Base-by-base conservation (phyloP, 2,329 filamentous ascomycete genomes). In the Knufia fluminis region DNA sequence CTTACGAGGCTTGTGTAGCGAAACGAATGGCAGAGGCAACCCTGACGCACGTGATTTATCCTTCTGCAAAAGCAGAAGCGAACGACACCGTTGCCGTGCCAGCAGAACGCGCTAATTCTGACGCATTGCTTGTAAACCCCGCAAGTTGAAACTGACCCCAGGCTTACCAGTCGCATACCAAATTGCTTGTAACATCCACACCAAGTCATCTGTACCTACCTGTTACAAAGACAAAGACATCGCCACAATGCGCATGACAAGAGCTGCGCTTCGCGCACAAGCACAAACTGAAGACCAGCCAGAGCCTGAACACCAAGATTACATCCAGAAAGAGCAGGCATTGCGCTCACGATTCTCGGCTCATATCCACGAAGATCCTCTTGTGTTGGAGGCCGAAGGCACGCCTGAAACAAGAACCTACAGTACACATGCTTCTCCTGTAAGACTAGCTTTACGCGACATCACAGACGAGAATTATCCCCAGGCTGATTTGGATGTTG, bases 191-290 rank as follows among this genome's bases (percentile, higher is more conserved):
- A 20, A 36, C 41, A 28, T 17, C 7, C 16, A 26, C 14, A 40
- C 14, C 33, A 16, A 12, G n/a, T 7, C n/a, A 14, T 7, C 22
- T 23, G 46, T 19, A 31, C 7, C 6, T 17, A 36, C 33, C n/a
- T 36, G 33, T 17, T 40, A 16, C 35, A 22, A 47, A 9, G 6
- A 43, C 8, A n/a, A 3, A 17, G 57, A 53, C 17, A 3, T 20
- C 17, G 39, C 39, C 46, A 55, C 20, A 36, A 57, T 57, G 57
- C 58, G 58, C 48, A 54, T 59, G 47, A 60, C 58, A 35, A 52
- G 58, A 46, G 58, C 58, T 17, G 58, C 58, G 23, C 44, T 59
- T 16, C 55, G 57, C 45, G 58, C 58, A 42, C 57, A 59, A 46
- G 48, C 50, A 50, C 50, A 57, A 33, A 20, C 28, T 3, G 42